Evolutionary conservation across 202 grass and related monocot species (phyloP).

Genomic region (Setaria viridis): DNA sequence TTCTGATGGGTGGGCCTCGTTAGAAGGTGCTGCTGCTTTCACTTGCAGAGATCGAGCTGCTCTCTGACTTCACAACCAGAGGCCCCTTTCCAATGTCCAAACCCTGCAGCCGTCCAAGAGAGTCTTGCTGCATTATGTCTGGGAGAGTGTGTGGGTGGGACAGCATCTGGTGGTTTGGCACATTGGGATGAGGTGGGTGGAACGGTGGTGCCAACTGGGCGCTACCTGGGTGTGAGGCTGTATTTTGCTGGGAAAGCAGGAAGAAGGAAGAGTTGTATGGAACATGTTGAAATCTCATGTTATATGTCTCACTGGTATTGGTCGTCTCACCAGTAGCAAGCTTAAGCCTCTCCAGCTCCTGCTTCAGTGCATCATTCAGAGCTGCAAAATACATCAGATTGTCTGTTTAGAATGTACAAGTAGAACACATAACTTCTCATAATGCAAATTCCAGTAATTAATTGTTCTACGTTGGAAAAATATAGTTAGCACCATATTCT

Average conservation of each 20-base stretch:
- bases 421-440: conserved; percentile 1
- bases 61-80: conserved; percentile 82
- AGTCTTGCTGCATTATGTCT: conserved; percentile 87
- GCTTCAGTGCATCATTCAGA: conserved; percentile 90
- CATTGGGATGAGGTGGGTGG: conserved; percentile 56
- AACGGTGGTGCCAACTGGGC: conserved; percentile 65
- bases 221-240: conserved; percentile 53
- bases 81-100: conserved; percentile 84
- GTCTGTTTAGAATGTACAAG: conserved; percentile 4
- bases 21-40: conserved; percentile 92
- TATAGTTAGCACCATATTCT: conserved; percentile 5
- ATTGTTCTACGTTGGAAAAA: conserved; percentile 12
- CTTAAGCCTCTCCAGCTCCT: conserved; percentile 96
- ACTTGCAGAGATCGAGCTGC: conserved; percentile 79
- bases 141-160: conserved; percentile 67
- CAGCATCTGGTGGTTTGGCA: conserved; percentile 68
- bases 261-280: conserved; percentile 87
- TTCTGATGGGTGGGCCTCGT: conserved; percentile 52
- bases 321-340: conserved; percentile 85
- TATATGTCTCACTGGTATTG: conserved; percentile 68
- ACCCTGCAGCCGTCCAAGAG: conserved; percentile 71
- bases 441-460: conserved; percentile 21
- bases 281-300: conserved; percentile 78
- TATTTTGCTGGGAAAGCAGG: conserved; percentile 59
- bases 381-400: conserved; percentile 60